Evolutionary conservation across 2,329 filamentous ascomycete genomes (phyloP).

Genomic region (Aspergillus sp.): DNA sequence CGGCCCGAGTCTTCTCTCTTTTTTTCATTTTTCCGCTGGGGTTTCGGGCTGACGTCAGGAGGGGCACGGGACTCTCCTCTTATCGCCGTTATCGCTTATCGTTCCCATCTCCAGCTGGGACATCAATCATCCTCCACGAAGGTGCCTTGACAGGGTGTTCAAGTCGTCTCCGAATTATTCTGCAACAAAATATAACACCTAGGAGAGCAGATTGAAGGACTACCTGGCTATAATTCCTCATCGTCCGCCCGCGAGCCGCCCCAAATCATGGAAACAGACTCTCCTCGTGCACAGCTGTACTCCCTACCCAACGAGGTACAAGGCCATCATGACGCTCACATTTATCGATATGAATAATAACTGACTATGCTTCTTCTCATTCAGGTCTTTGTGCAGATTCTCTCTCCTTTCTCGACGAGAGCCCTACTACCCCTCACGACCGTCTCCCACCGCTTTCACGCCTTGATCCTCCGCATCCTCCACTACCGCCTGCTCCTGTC

Average conservation of each 20-base stretch:
- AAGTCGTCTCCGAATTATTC: no score
- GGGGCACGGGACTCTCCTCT: not conserved
- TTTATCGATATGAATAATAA: not conserved
- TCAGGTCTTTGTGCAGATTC: conserved; percentile 53
- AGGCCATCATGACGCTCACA: not conserved
- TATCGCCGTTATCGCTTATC: conserved; percentile 1
- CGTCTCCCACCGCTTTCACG: conserved; percentile 64
- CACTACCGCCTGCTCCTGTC: conserved; percentile 63
- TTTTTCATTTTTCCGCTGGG: not conserved
- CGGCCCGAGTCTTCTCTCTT: not conserved
- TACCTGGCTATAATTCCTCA: not conserved
- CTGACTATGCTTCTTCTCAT: not conserved
- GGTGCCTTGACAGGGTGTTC: no score
- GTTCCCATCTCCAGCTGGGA: no score
- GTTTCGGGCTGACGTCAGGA: conserved; percentile 4
- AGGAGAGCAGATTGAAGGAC: no score
- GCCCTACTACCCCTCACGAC: conserved; percentile 57
- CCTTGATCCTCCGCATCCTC: conserved; percentile 61
- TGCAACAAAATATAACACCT: no score
- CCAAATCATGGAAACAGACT: conserved; percentile 11
- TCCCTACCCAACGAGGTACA: conserved; percentile 38
- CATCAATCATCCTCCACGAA: no score
- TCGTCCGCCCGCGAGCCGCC: not conserved
- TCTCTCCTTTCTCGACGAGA: conserved; percentile 50
- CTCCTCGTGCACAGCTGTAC: conserved; percentile 17